These are phyloP conservation scores for Podospora comata DNA, from an alignment of 495 filamentous ascomycete genomes.

Conservation along the genomic window DNA sequence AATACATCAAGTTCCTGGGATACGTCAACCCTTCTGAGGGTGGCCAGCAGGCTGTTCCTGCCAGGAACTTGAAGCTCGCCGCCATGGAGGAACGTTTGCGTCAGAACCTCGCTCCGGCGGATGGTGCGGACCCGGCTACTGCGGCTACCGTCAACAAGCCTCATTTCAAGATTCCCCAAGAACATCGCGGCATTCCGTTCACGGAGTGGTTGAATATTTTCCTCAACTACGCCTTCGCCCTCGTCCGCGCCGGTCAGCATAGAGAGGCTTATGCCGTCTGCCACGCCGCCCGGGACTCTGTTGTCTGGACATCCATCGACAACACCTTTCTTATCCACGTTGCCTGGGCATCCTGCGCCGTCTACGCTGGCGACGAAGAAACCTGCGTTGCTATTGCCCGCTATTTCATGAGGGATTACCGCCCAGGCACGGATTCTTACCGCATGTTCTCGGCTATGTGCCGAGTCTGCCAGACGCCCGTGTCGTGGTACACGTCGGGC, in stretches of 20 bases:
- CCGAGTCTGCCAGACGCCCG: constrained; percentile 57
- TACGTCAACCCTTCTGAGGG: constrained; percentile 52
- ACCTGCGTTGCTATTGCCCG: constrained; percentile 64
- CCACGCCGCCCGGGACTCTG: constrained; percentile 67
- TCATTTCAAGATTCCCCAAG: constrained; percentile 39
- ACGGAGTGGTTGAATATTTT: constrained; percentile 87
- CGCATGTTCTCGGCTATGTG: constrained; percentile 72
- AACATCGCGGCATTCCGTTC: constrained; percentile 77
- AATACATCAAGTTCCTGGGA: constrained; percentile 65
- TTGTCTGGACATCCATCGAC: constrained; percentile 69
- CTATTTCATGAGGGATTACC: constrained; percentile 82
- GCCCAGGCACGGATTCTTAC: constrained; percentile 80
- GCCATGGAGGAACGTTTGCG: constrained; percentile 65
- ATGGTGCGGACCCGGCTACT: constrained; percentile 22
- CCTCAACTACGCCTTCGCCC: constrained; percentile 72
- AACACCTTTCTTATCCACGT: constrained; percentile 71
- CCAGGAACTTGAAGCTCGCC: constrained; percentile 58
- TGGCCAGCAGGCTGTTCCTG: constrained; percentile 42
- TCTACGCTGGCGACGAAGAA: constrained; percentile 75
- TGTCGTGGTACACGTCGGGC: constrained; percentile 57
- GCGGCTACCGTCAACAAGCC: constrained; percentile 32
- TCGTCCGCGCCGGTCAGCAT: constrained; percentile 55
- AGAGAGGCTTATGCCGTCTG: constrained; percentile 74
- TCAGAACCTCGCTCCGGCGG: constrained; percentile 45
- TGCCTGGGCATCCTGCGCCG: constrained; percentile 79